Evolutionary conservation across 805 yeast species (phyloP).

Genomic region (Zygosaccharomyces pseudorouxii): DNA sequence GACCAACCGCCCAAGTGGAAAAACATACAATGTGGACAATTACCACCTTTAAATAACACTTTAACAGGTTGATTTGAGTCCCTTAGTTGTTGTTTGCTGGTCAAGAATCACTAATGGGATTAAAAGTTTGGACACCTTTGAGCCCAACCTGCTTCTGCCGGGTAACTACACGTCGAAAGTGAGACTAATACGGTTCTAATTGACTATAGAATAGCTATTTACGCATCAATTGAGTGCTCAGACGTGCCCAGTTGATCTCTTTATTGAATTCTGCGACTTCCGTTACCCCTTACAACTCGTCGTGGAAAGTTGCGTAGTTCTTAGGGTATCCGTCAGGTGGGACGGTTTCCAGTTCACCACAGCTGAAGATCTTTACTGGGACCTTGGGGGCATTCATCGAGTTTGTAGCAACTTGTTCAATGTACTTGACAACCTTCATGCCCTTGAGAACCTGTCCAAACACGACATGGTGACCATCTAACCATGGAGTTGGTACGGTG

Average conservation of each 20-base stretch:
- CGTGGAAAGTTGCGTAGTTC: slow-evolving; percentile 3
- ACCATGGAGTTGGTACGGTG: slow-evolving; percentile 86
- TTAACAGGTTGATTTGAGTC: slow-evolving; percentile 1
- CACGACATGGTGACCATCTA: slow-evolving; percentile 92
- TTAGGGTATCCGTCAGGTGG: slow-evolving; percentile 9
- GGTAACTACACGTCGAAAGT: slow-evolving; percentile 8
- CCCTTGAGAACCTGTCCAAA: slow-evolving; percentile 94
- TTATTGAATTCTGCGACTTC: not conserved
- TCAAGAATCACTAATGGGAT: slow-evolving; percentile 1
- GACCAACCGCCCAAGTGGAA: slow-evolving; percentile 2
- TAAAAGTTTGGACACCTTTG: slow-evolving; percentile 5
- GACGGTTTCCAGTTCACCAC: slow-evolving; percentile 57
- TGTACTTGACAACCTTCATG: slow-evolving; percentile 68
- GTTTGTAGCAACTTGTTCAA: slow-evolving; percentile 68
- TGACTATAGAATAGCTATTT: slow-evolving; percentile 1
- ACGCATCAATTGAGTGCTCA: not conserved
- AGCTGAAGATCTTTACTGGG: slow-evolving; percentile 57
- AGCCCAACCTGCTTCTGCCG: not conserved
- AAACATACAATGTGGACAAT: slow-evolving; percentile 1
- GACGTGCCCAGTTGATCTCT: not conserved
- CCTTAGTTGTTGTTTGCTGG: slow-evolving; percentile 5
- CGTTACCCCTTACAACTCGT: slow-evolving; percentile 1
- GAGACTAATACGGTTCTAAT: slow-evolving; percentile 3
- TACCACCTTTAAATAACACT: slow-evolving; percentile 1
- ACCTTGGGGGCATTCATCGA: slow-evolving; percentile 68